Evolutionary conservation across 2,329 filamentous ascomycete species (phyloP).

Genomic region (Ophiostoma sp.): DNA sequence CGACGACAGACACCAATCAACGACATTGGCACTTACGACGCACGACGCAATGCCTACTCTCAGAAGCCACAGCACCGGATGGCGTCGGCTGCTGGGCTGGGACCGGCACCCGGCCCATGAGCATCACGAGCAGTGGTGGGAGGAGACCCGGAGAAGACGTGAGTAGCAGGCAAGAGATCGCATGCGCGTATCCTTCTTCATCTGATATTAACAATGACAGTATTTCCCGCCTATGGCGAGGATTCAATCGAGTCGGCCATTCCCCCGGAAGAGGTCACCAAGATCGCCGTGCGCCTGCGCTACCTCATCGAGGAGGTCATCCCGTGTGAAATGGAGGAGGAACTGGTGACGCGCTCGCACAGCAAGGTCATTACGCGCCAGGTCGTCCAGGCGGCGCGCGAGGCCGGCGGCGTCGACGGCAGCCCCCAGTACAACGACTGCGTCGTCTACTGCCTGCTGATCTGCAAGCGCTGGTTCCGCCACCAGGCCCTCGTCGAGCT

Average conservation of each 20-base stretch:
- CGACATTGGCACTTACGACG: not conserved
- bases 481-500: conserved; percentile 74
- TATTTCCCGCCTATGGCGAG: conserved; percentile 60
- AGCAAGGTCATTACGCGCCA: conserved; percentile 75
- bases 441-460: conserved; percentile 76
- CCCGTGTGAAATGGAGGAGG: conserved; percentile 80
- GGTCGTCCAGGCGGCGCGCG: conserved; percentile 73
- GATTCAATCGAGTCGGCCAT: conserved; percentile 60
- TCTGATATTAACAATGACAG: conserved; percentile 37
- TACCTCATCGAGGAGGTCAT: conserved; percentile 86
- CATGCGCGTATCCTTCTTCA: too few relatives aligned
- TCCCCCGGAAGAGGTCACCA: conserved; percentile 75
- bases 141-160: conserved; percentile 33
- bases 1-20: not conserved
- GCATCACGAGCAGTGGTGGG: conserved; percentile 32
- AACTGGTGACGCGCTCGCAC: conserved; percentile 69
- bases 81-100: conserved; percentile 34
- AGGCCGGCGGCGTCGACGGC: conserved; percentile 78
- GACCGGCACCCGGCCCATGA: conserved; percentile 30
- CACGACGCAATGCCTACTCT: not conserved
- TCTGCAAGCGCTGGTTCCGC: conserved; percentile 68
- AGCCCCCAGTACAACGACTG: conserved; percentile 68
- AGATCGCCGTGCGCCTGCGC: conserved; percentile 81
- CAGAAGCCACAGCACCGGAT: conserved; percentile 19
- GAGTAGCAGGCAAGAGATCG: conserved; percentile 10